Evolutionary conservation across 2,329 filamentous ascomycete genomes (phyloP), one percentile per base, ranked within the genome.

Genomic region (Sclerotinia glacialis): DNA sequence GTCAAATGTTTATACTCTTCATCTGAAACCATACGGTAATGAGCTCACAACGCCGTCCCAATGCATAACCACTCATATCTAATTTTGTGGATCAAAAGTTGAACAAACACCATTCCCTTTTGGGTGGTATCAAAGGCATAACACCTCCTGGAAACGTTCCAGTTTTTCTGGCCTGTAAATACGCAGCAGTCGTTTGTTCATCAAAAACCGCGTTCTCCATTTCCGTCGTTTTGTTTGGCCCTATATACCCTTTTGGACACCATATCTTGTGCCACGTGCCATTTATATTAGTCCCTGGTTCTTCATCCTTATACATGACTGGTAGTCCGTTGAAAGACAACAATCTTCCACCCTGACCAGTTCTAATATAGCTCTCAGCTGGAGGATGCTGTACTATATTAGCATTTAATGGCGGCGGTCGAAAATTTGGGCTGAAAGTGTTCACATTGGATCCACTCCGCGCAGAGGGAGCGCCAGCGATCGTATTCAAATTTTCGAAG

Each of bases 121-220:
- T 88, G 0, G 93, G 93, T 26, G 93, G 91, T 55, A 92, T 79
- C 72, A 89, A 83, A 0, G 93, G 93, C 79, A 97, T 89, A 8
- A 87, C 73, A 0, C 88, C 89, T 46, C 86, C 86, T 52, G 84
- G 82, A 76, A 96, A 97, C 42, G 76, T 78, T 0, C 91, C 91
- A 26, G 85, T 85, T 69, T 86, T 81, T 55, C 83, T 80, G 75
- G 93, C 87, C 54, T 83, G 81, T 67, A 81, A 80, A 79, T 93
- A 96, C 55, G 86, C 83, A 47, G 81, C 81, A 73, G 85, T 85
- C 26, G 85, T 83, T 67, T 82, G 83, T 2, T 86, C 82, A 26
- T 85, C 83, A 69, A 91, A 91, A 47, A 77, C 75, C 8, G 85
- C 83, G 1, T 80, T 77, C 0, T 82, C 82, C 2, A 85, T 78